Conservation (phyloP, 768 basidiomycete species). For the Multifurca ochricompacta region DNA sequence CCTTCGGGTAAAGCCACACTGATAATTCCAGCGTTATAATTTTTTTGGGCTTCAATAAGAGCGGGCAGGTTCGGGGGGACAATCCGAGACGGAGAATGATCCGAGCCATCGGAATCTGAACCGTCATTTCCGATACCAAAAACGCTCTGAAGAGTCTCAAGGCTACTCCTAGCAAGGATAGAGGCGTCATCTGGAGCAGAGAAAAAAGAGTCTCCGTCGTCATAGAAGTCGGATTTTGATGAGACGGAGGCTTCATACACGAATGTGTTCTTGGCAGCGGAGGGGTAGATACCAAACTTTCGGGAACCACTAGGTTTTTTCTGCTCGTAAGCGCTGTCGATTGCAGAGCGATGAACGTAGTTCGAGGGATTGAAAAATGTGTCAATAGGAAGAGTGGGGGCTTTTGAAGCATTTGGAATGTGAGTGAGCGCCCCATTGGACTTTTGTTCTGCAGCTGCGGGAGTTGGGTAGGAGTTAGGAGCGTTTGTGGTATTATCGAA, state of each 20-base stretch:
- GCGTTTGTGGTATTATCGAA: conserved; percentile 14
- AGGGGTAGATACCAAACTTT: conserved; percentile 19
- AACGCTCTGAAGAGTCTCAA: conserved; percentile 18
- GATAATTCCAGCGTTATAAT: conserved; percentile 14
- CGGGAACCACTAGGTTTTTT: conserved; percentile 10
- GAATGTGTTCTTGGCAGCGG: conserved; percentile 16
- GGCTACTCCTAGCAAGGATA: conserved; percentile 14
- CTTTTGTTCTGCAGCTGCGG: conserved; percentile 4
- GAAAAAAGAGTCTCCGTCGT: conserved; percentile 19
- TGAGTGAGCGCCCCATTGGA: conserved; percentile 5
- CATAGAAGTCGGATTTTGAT: conserved; percentile 19
- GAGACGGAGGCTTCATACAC: conserved; percentile 20
- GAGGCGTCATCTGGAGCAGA: conserved; percentile 18
- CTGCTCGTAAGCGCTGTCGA: conserved; percentile 18
- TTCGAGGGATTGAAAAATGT: conserved; percentile 14
- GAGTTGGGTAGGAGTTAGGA: conserved; percentile 1
- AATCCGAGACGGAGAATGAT: conserved; percentile 14
- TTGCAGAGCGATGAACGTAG: conserved; percentile 10
- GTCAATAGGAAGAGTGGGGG: conserved; percentile 6
- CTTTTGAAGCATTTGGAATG: conserved; percentile 6
- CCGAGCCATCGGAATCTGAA: conserved; percentile 7
- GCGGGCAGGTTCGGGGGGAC: conserved; percentile 17
- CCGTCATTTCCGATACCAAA: neutral
- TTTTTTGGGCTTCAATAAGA: conserved; percentile 20
- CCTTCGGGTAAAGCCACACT: conserved; percentile 17